Evolutionary conservation across 1,139 yeast species (phyloP).

Genomic region (Hansenula lynferdii): DNA sequence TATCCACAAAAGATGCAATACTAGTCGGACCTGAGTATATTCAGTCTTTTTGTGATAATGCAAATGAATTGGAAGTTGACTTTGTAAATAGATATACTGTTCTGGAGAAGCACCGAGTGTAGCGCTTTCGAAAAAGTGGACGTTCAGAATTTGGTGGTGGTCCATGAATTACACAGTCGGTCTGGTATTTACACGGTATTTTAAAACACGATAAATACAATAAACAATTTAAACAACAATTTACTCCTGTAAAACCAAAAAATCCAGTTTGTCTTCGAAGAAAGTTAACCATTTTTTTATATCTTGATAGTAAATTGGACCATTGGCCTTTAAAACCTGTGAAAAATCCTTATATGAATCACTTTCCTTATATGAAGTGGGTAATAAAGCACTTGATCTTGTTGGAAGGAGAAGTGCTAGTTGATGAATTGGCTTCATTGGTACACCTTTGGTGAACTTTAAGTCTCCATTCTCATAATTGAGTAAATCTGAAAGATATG

Average conservation of each 20-base stretch:
- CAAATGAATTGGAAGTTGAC: too few relatives aligned
- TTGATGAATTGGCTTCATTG: background rate
- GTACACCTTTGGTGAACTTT: background rate
- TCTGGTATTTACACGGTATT: background rate
- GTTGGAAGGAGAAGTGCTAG: background rate
- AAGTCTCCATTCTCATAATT: too few relatives aligned
- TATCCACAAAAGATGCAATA: too few relatives aligned
- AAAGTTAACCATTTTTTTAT: background rate
- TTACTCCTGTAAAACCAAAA: background rate
- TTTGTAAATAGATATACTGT: background rate
- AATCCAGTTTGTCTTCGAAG: background rate
- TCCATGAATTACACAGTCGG: background rate
- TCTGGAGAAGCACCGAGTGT: background rate
- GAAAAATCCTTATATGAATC: background rate
- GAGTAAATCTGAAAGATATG: slow-evolving; percentile 11
- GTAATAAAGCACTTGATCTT: background rate
- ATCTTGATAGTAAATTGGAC: background rate
- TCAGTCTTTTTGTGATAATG: too few relatives aligned
- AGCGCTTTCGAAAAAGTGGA: background rate
- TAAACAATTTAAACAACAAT: too few relatives aligned
- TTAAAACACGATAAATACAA: too few relatives aligned
- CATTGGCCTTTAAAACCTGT: background rate
- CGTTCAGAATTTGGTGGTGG: too few relatives aligned
- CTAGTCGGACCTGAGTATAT: too few relatives aligned
- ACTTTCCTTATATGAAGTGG: background rate